Evolutionary conservation across 768 basidiomycete genomes (phyloP), one percentile per base, ranked within the genome.

Genomic region (Floccularia luteovirens): DNA sequence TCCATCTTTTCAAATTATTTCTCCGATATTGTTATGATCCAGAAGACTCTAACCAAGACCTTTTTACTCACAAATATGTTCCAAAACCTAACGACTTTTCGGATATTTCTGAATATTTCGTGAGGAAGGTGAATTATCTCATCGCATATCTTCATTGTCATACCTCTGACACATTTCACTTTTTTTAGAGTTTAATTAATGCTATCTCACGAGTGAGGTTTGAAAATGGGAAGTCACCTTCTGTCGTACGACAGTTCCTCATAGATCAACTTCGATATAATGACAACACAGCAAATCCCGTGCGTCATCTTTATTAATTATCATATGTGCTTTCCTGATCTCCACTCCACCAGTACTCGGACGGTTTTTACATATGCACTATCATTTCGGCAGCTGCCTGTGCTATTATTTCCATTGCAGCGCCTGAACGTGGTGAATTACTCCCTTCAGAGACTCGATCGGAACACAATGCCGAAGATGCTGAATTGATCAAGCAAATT

Each of bases 1-100:
- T 97, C 62, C 90, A 94, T 57, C 74, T 99, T 23, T 89, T 96
- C 70, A 99, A 97, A 59, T 72, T 98, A 19, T 96, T 93, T 60
- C 68, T 92, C 32, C 78, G 84, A 17, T 82, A 92, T 52, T 96
- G 85, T 48, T 94, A 92, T 54, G 88, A 92, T 16, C 86, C 89
- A 0, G 81, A 88, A 55, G 86, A 90, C 46, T 60, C 69, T 13
- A 80, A 75, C 44, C 84, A 88, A 54, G 88, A 92, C 53, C 68
- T 92, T 4, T 93, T 94, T 58, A 69, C 69, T 5, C 87, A 91
- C 55, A 85, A 79, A 28, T 92, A 88, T 57, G 87, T 93, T n/a
- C 93, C 93, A 1, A 82, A 88, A 49, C 90, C 93, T 12, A 98
- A 97, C 54, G 85, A 96, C 50, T 98, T 98, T 58, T 77, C 82